A percentile compares a stretch with the other conserved stretches of the same genome.
Conservation (phyloP, 108 stramenopile species). For the Cylindrotheca closterium region DNA sequence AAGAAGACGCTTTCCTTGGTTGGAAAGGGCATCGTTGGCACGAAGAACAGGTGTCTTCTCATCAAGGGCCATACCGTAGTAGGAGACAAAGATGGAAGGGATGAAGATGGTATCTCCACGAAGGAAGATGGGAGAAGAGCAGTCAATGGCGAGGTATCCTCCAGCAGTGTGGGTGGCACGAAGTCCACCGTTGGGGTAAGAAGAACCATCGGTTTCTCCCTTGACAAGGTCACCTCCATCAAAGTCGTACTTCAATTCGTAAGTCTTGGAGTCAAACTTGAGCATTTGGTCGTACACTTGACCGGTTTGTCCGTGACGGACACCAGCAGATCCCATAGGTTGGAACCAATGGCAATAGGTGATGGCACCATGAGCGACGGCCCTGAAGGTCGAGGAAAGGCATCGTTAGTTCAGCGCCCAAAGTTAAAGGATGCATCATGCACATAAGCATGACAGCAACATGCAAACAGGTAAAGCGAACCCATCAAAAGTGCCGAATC, state of each 20-base stretch:
- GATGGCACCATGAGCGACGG: constrained; percentile 89
- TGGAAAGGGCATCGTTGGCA: constrained; percentile 86
- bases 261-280: constrained; percentile 70
- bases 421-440: not conserved
- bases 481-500: no score
- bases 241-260: constrained; percentile 86
- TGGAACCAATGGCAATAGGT: constrained; percentile 97
- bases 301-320: constrained; percentile 90
- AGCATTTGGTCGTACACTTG: constrained; percentile 96
- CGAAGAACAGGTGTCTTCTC: constrained; percentile 96
- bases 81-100: constrained; percentile 89
- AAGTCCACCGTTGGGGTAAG: constrained; percentile 95
- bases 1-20: constrained; percentile 82
- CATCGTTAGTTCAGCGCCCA: no score
- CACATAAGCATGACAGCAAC: not conserved
- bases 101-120: constrained; percentile 95
- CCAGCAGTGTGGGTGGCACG: constrained; percentile 94
- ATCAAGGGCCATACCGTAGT: constrained; percentile 93
- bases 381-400: constrained; percentile 49
- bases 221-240: constrained; percentile 89
- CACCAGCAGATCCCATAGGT: constrained; percentile 89
- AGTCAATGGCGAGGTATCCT: constrained; percentile 91
- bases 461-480: no score
- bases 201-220: constrained; percentile 96
- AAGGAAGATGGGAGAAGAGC: constrained; percentile 86